Base-by-base conservation (phyloP, 2,329 filamentous ascomycete genomes). In the Hymenoscyphus albidus region DNA sequence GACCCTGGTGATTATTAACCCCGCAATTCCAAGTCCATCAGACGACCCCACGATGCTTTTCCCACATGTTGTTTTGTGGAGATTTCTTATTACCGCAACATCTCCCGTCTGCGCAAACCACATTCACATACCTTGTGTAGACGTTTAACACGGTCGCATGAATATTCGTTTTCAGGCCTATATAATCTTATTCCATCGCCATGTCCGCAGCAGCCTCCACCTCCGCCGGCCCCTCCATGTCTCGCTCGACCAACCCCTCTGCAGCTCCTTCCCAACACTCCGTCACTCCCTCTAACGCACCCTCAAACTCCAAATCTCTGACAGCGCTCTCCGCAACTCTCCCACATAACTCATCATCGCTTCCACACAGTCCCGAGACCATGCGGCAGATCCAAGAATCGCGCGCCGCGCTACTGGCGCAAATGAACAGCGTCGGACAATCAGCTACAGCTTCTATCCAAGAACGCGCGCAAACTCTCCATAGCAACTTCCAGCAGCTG, bases 371-470 rank as follows among this genome's bases (percentile, higher is more conserved):
- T 13, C 72, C 72, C 4, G 70, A 73, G 62, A 68, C 72, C 10
- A 57, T 58, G 9, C 71, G 72, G n/a, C 73, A 74, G 72, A 79
- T 87, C 22, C 76, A 80, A 59, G 82, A 87, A 73, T 85, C 86
- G 48, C 85, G 86, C 68, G 76, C 79, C 38, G 85, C 84, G 9
- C 80, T 89, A 61, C 79, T 87, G 40, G 86, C 86, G 27, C 84
- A 83, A 58, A 74, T 76, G 63, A 64, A 63, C 61, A 73, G 74
- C 57, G 82, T 93, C 61, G 88, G 88, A 72, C 88, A 89, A 75
- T 84, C 88, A 70, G 81, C 93, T 69, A 88, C 92, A 78, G 78
- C 82, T 57, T 84, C 89, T 72, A 83, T 93, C 59, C 84, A 86
- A 69, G 83, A 83, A 64, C 88, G 90, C 67, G 91, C 90, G 16